Base-by-base conservation (phyloP, 2,329 filamentous ascomycete species). In the Teratosphaeria destructans region DNA sequence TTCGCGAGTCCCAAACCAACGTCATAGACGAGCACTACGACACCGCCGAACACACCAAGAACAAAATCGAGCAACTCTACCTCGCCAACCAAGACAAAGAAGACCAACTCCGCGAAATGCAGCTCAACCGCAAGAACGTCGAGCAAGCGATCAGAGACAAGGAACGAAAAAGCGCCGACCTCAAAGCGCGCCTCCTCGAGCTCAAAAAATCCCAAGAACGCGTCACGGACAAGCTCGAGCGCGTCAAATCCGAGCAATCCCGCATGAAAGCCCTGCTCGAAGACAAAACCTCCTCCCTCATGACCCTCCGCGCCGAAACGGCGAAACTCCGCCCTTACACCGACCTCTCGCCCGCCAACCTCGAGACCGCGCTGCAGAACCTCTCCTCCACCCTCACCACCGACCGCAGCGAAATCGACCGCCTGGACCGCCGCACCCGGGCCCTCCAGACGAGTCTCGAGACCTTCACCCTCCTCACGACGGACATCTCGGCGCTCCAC, bases 21-120 rank as follows among this genome's bases (percentile, higher is more conserved):
- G 85, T 94, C 34, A 96, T 97, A 64, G 92, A 96, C 72, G 85
- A 95, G 72, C 89, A 97, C 75, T 94, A 94, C 78, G 94, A 96
- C 78, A 92, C 90, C 68, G 84, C 89, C 12, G 90, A 96, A 75
- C 84, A 83, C 61, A 92, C 89, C 1, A 96, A 96, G 76, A 80
- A 86, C 57, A 85, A 88, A 62, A 96, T 97, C 69, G 93, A 97
- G 75, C 82, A 86, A 23, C 79, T 97, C 10, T 92, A 92, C 70
- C 79, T 81, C 12, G 88, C 93, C 65, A 99, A 97, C 71, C 87
- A 95, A 71, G 87, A 92, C 55, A 89, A 94, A 77, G 89, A 95
- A 69, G 82, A 81, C 52, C 85, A 87, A 16, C 76, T 97, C 11
- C 85, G 87, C 58, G 89, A 94, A 59, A 89, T 97, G 83, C 85